A percentile compares a stretch with the other conserved stretches of the same genome.
Evolutionary conservation across 805 yeast species (phyloP).

Genomic region (Metschnikowia hibisci): DNA sequence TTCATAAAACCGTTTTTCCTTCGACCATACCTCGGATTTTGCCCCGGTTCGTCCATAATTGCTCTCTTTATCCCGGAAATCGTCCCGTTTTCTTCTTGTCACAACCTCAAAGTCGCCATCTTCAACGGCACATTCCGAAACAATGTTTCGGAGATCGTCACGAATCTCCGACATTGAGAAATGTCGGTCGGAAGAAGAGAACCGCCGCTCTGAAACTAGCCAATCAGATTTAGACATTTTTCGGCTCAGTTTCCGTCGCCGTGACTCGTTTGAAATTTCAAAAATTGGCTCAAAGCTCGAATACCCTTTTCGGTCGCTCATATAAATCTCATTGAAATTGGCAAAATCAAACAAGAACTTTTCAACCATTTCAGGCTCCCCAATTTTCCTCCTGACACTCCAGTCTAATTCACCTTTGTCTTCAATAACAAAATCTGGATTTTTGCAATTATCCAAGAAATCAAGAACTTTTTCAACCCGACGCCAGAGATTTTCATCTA

Average conservation of each 20-base stretch:
- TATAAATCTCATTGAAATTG: constrained; percentile 28
- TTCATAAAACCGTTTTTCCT: no score
- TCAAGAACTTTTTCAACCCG: constrained; percentile 27
- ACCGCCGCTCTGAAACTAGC: constrained; percentile 11
- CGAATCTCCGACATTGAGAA: neutral
- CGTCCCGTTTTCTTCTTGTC: constrained; percentile 9
- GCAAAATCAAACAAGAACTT: constrained; percentile 21
- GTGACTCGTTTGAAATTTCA: constrained; percentile 19
- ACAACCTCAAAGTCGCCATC: constrained; percentile 28
- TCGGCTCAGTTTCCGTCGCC: constrained; percentile 21
- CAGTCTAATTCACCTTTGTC: constrained; percentile 18
- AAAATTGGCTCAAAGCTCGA: constrained; percentile 33
- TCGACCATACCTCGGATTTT: no score
- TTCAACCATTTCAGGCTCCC: neutral
- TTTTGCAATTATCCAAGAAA: constrained; percentile 28
- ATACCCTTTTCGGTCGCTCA: constrained; percentile 33
- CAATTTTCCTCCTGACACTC: neutral
- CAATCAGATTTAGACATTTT: constrained; percentile 19
- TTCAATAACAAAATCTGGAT: constrained; percentile 17
- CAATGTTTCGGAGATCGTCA: neutral
- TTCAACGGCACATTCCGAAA: constrained; percentile 14
- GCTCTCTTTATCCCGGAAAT: no score
- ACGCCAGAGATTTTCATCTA: constrained; percentile 24
- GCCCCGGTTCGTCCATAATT: no score
- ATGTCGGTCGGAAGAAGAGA: no score